phyloP scores from a whole-genome alignment of 768 basidiomycete genomes.

The Rhizopogon vesiculosus region DNA sequence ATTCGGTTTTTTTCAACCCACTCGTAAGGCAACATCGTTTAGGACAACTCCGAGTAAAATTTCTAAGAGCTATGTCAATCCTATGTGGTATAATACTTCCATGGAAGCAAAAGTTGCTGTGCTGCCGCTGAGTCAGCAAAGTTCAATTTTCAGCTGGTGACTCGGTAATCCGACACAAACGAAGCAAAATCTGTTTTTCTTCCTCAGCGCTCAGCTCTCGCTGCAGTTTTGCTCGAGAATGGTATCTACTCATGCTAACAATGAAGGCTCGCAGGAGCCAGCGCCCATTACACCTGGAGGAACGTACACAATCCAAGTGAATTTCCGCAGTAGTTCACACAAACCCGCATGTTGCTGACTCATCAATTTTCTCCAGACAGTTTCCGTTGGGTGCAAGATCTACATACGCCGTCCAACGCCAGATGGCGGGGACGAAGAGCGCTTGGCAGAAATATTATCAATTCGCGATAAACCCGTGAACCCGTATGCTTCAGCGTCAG shows the following conservation, averaged over 20 bases:
- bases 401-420: constrained; percentile 79
- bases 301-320: constrained; percentile 70
- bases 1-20: no score
- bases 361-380: constrained; percentile 49
- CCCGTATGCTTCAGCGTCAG: constrained; percentile 36
- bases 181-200: not conserved
- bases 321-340: constrained; percentile 20
- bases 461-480: constrained; percentile 83
- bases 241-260: constrained; percentile 27
- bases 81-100: not conserved
- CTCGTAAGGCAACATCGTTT: no score
- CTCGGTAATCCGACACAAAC: constrained; percentile 1
- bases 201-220: not conserved
- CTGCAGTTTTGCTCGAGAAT: constrained; percentile 8
- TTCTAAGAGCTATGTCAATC: no score
- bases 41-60: no score
- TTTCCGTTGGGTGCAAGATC: constrained; percentile 93
- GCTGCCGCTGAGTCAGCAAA: constrained; percentile 1
- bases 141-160: not conserved
- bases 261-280: constrained; percentile 39
- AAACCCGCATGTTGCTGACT: constrained; percentile 25
- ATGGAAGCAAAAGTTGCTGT: not conserved
- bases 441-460: constrained; percentile 92
- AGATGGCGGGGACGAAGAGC: constrained; percentile 78
- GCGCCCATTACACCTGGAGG: constrained; percentile 71